Evolutionary conservation across 2,329 filamentous ascomycete species (phyloP), one percentile per base, ranked within the genome.

Genomic region (Coniochaeta prunicola): DNA sequence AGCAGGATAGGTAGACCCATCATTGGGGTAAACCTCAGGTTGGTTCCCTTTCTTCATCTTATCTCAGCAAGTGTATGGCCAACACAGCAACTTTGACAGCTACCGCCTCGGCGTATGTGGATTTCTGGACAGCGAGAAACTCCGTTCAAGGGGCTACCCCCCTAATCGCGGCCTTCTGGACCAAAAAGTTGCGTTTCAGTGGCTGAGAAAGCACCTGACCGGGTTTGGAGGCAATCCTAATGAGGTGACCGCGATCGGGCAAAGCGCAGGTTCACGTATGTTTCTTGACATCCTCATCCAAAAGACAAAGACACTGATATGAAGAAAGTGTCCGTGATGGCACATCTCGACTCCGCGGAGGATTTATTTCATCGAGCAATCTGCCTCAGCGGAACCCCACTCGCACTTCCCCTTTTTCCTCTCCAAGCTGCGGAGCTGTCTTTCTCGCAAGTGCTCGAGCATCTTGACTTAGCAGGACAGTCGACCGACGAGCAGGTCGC

Each of bases 81-180:
- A 15, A 34, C 8, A 15, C 33, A 34, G 33, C 8, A 34, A 15
- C 8, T 8, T 34, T 34, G 33, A 15, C 19, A 78, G 76, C 59
- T 84, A 83, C 65, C 79, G 78, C 34, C 60, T 79, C 3, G 72
- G 72, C 5, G 66, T 68, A 5, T 69, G 74, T 13, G 75, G 79
- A 1, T 80, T 80, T 59, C 61, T 81, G 56, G 79, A 77, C 3
- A 81, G 79, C 0, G 65, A 74, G 53, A 78, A 80, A 56, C 66
- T 82, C 17, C 71, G 74, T 4, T 68, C 74, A 24, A 74, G 74
- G 4, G 77, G 76, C 0, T 76, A 73, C 57, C 73, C 72, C 24
- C 65, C 73, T 1, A 80, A 80, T 61, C 75, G 76, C 61, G 75
- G 74, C 0, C 66, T 80, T 1, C 64, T 71, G 26, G 78, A 76